Evolutionary conservation across 1,284 basidiomycete species (phyloP).

Genomic region (Athelia psychrophila): DNA sequence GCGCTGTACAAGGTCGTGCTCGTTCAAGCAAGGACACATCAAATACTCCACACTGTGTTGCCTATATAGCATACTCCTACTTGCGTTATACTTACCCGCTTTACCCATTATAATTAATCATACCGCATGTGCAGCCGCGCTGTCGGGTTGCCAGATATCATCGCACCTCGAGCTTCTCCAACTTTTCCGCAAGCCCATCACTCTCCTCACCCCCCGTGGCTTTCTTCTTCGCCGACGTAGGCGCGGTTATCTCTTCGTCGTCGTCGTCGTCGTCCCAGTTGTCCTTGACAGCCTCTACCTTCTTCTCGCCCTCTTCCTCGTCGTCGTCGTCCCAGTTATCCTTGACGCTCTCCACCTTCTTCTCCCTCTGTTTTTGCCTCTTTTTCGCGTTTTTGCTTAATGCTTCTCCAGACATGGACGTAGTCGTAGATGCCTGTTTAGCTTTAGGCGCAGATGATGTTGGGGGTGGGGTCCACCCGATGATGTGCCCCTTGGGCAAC

Average conservation of each 20-base stretch:
- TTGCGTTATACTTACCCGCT: background rate
- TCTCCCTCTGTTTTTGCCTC: slow-evolving; percentile 64
- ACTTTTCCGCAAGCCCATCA: slow-evolving; percentile 34
- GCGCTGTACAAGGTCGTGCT: background rate
- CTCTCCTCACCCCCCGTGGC: slow-evolving; percentile 6
- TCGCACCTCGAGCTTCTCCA: slow-evolving; percentile 37
- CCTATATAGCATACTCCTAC: too few relatives aligned
- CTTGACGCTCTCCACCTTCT: slow-evolving; percentile 43
- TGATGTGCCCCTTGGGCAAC: slow-evolving; percentile 73
- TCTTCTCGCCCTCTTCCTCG: slow-evolving; percentile 60
- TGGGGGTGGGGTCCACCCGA: slow-evolving; percentile 73
- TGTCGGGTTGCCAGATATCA: slow-evolving; percentile 4
- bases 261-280: slow-evolving; percentile 79
- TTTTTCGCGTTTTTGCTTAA: slow-evolving; percentile 69
- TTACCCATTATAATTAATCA: slow-evolving; percentile 5
- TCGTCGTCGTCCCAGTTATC: slow-evolving; percentile 81
- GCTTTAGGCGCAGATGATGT: slow-evolving; percentile 24
- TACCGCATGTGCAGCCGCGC: background rate
- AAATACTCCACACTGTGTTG: too few relatives aligned
- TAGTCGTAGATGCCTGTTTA: slow-evolving; percentile 22
- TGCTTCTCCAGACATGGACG: slow-evolving; percentile 23
- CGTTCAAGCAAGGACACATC: background rate
- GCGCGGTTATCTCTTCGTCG: slow-evolving; percentile 1
- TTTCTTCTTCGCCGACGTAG: background rate
- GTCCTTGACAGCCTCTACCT: slow-evolving; percentile 50